phyloP scores from a whole-genome alignment of 495 filamentous ascomycete genomes.

The Melanomma pulvis-pyrius region DNA sequence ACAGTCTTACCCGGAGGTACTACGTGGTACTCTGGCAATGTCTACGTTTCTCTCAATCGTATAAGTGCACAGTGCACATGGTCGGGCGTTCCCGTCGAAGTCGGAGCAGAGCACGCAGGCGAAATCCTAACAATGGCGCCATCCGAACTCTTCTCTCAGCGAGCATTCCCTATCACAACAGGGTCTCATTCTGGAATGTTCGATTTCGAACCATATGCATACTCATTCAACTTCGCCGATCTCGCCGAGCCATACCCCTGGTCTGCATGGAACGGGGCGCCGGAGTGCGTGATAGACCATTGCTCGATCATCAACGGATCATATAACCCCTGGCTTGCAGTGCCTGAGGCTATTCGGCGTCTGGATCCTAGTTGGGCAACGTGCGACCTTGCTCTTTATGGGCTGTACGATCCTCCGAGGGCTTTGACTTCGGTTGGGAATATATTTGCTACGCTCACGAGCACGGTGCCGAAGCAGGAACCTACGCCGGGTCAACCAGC shows the following conservation, averaged over 20 bases:
- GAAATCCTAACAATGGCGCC: constrained; percentile 25
- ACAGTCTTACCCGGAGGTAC: constrained; percentile 21
- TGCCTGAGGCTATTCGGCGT: constrained; percentile 20
- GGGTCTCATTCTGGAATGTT: constrained; percentile 8
- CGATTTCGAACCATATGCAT: constrained; percentile 12
- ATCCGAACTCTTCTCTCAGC: constrained; percentile 17
- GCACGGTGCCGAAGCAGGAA: neutral
- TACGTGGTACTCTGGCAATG: constrained; percentile 27
- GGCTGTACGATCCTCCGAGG: constrained; percentile 24
- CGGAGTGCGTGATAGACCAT: constrained; percentile 4
- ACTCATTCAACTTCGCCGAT: constrained; percentile 29
- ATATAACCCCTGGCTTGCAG: constrained; percentile 17
- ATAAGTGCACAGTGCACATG: constrained; percentile 20
- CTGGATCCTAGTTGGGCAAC: constrained; percentile 23
- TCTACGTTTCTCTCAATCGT: constrained; percentile 22
- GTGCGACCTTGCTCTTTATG: constrained; percentile 20
- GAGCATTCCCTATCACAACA: constrained; percentile 15
- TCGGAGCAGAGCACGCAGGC: constrained; percentile 13
- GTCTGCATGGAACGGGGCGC: constrained; percentile 11
- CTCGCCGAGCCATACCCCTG: constrained; percentile 15
- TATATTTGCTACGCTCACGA: constrained; percentile 9
- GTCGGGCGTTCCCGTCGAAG: constrained; percentile 10
- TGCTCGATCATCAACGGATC: constrained; percentile 9
- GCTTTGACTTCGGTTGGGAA: constrained; percentile 20
- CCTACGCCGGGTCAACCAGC: constrained; percentile 8